These are phyloP conservation scores for Trichocladium uniseriatum DNA, from an alignment of 495 filamentous ascomycete genomes.

Conservation along the genomic window DNA sequence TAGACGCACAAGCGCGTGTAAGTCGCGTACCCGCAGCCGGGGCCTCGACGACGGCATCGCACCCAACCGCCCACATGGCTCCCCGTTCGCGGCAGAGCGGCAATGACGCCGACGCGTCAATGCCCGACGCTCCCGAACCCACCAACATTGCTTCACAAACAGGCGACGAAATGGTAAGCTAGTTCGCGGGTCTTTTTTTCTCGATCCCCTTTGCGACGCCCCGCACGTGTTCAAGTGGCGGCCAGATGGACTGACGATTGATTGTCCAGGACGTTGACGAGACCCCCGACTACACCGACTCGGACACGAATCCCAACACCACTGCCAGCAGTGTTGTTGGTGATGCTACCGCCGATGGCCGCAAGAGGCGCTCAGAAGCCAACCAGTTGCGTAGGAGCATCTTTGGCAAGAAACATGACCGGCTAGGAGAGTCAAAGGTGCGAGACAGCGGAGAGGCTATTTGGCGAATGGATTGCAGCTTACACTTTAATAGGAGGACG, in stretches of 20 bases:
- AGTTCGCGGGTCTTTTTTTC: background rate
- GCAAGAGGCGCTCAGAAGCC: conserved; percentile 74
- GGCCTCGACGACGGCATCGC: conserved; percentile 4
- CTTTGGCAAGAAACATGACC: conserved; percentile 88
- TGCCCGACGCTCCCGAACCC: conserved; percentile 52
- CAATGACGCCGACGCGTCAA: conserved; percentile 45
- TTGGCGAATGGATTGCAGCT: background rate
- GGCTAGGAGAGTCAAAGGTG: conserved; percentile 86
- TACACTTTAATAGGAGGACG: conserved; percentile 65
- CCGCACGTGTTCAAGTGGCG: background rate
- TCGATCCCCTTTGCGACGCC: no score
- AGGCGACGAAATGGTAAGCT: conserved; percentile 41
- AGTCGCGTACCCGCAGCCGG: conserved; percentile 36
- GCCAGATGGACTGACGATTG: background rate
- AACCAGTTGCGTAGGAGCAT: conserved; percentile 81
- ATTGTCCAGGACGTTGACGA: conserved; percentile 58
- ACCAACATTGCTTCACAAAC: conserved; percentile 14
- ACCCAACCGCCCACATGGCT: conserved; percentile 42
- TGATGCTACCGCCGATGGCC: conserved; percentile 62
- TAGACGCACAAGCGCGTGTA: conserved; percentile 21
- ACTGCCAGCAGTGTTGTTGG: conserved; percentile 81
- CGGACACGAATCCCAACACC: conserved; percentile 86
- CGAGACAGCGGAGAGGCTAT: conserved; percentile 4
- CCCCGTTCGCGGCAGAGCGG: conserved; percentile 43
- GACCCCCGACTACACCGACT: conserved; percentile 80